Conservation (phyloP, 441 rosid species). For the Syzygium syzygioides region DNA sequence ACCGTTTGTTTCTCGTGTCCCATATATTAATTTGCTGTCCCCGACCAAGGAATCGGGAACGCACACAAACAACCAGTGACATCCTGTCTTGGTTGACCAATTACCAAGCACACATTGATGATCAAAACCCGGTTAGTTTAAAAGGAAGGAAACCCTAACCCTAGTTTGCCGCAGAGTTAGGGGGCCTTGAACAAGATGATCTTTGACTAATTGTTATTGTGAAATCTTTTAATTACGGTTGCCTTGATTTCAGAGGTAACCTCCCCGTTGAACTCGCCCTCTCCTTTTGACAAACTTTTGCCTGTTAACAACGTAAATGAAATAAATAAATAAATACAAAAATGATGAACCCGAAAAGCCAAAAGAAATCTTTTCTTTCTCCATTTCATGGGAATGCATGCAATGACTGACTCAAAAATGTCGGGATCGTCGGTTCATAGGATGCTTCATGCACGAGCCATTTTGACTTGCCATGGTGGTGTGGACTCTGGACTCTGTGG, state of each 20-base stretch:
- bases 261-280: not conserved
- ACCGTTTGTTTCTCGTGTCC: not conserved
- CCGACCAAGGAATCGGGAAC: constrained; percentile 7
- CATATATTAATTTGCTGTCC: not conserved
- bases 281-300: not conserved
- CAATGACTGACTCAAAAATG: not conserved
- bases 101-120: not conserved
- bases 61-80: constrained; percentile 7
- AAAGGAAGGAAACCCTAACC: not conserved
- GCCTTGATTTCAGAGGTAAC: constrained; percentile 13
- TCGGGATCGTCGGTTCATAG: not conserved
- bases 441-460: constrained; percentile 1
- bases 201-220: constrained; percentile 7
- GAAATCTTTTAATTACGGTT: not conserved
- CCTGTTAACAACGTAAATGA: not conserved
- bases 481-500: not conserved
- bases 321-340: not conserved
- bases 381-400: not conserved
- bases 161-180: constrained; percentile 11
- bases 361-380: too few relatives aligned
- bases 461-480: not conserved
- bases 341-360: not conserved
- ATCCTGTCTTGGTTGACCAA: constrained; percentile 6
- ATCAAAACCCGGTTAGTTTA: not conserved
- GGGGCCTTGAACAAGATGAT: constrained; percentile 12